phyloP scores from a whole-genome alignment of 2,329 filamentous ascomycete species.

The Aspergillus transmontanensis region DNA sequence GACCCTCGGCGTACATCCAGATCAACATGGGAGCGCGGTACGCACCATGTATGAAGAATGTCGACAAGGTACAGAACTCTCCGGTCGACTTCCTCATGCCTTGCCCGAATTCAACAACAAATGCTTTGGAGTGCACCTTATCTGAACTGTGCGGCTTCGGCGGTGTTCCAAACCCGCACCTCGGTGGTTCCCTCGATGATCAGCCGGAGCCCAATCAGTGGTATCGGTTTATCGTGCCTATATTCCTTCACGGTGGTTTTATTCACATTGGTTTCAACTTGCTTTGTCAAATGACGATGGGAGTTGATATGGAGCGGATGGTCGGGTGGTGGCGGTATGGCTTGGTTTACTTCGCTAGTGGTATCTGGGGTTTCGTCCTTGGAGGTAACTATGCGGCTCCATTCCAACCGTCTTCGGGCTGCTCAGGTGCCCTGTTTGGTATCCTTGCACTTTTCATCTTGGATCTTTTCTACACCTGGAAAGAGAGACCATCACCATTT shows the following conservation, averaged over 20 bases:
- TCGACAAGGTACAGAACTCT: slow-evolving; percentile 44
- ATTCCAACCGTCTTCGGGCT: slow-evolving; percentile 80
- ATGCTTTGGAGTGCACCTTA: slow-evolving; percentile 67
- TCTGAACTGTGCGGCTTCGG: slow-evolving; percentile 82
- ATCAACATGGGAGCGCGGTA: slow-evolving; percentile 98
- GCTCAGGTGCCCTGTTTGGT: slow-evolving; percentile 88
- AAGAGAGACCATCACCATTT: slow-evolving; percentile 71
- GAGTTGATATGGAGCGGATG: slow-evolving; percentile 85
- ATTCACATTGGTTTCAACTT: slow-evolving; percentile 97
- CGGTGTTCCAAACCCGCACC: slow-evolving; percentile 68
- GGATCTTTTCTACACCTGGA: slow-evolving; percentile 92
- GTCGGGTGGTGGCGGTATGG: slow-evolving; percentile 88
- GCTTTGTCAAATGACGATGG: slow-evolving; percentile 85
- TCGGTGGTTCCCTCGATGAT: slow-evolving; percentile 54
- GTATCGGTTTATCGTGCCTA: slow-evolving; percentile 94
- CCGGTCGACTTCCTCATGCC: slow-evolving; percentile 58
- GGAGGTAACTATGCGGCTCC: slow-evolving; percentile 90
- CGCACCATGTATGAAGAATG: slow-evolving; percentile 89
- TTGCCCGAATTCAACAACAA: slow-evolving; percentile 77
- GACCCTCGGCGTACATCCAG: slow-evolving; percentile 83
- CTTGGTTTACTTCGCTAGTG: slow-evolving; percentile 84
- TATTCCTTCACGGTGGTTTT: slow-evolving; percentile 91
- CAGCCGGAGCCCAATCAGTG: slow-evolving; percentile 80
- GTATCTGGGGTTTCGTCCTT: slow-evolving; percentile 94
- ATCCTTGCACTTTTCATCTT: slow-evolving; percentile 85